Evolutionary conservation across 805 yeast species (phyloP).

Genomic region (Saturnispora bothae): DNA sequence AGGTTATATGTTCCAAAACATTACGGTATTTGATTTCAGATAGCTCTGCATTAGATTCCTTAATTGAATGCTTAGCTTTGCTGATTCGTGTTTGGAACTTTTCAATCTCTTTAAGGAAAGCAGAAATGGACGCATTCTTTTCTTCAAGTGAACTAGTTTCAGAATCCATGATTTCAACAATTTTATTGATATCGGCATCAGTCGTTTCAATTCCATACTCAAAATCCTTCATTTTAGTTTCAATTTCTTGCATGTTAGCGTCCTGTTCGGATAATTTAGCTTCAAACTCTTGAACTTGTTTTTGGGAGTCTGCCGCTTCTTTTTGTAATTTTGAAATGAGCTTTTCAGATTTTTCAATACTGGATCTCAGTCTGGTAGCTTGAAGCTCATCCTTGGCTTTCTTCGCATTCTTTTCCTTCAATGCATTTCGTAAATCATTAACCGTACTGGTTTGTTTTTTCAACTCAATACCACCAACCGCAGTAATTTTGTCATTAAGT

Average conservation of each 20-base stretch:
- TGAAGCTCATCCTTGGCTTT: constrained; percentile 47
- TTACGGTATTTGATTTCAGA: constrained; percentile 37
- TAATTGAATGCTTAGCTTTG: constrained; percentile 32
- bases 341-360: constrained; percentile 44
- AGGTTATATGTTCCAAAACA: constrained; percentile 36
- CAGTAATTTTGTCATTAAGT: constrained; percentile 71
- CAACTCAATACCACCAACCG: constrained; percentile 82
- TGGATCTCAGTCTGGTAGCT: constrained; percentile 52
- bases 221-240: constrained; percentile 30
- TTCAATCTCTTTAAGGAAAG: constrained; percentile 20
- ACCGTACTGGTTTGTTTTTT: constrained; percentile 75
- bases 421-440: constrained; percentile 57
- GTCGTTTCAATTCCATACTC: constrained; percentile 25
- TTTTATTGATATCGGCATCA: constrained; percentile 23
- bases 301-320: constrained; percentile 30
- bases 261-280: constrained; percentile 24
- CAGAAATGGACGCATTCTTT: constrained; percentile 28
- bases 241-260: constrained; percentile 24
- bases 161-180: constrained; percentile 49
- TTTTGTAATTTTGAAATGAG: constrained; percentile 34
- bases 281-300: constrained; percentile 24
- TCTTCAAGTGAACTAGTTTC: constrained; percentile 47
- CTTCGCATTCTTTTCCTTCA: constrained; percentile 48
- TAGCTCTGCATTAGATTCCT: constrained; percentile 19
- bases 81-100: constrained; percentile 20